Conservation (phyloP, 208 protist genomes). For the Leishmania turanica region DNA sequence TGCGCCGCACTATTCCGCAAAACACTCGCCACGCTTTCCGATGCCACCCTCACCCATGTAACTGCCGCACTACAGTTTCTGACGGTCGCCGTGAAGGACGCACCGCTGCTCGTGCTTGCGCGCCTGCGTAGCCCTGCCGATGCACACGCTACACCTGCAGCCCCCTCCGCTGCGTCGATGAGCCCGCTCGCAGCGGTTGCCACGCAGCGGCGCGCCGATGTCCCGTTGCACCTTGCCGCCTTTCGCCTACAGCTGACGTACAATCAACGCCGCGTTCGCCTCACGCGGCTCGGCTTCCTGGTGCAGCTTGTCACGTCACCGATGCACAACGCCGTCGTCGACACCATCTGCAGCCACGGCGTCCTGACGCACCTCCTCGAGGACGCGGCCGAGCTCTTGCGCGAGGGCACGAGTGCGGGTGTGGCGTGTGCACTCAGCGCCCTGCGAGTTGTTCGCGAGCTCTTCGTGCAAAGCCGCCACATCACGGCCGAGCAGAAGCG, state of each 20-base stretch:
- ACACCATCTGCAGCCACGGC: slow-evolving; percentile 67
- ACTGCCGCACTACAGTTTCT: slow-evolving; percentile 74
- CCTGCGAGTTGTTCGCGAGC: slow-evolving; percentile 61
- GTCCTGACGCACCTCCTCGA: slow-evolving; percentile 84
- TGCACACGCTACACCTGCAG: neutral
- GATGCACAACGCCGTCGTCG: slow-evolving; percentile 39
- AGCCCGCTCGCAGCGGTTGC: neutral
- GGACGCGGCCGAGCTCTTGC: slow-evolving; percentile 84
- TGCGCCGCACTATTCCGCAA: slow-evolving; percentile 51
- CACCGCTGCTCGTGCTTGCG: slow-evolving; percentile 70
- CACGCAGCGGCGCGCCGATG: slow-evolving; percentile 22
- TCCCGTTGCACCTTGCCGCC: slow-evolving; percentile 72
- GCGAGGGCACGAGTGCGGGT: slow-evolving; percentile 72
- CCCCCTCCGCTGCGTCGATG: neutral
- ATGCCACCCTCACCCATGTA: slow-evolving; percentile 42
- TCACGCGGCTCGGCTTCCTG: slow-evolving; percentile 62
- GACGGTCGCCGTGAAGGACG: slow-evolving; percentile 45
- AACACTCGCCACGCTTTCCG: slow-evolving; percentile 52
- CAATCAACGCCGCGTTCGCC: slow-evolving; percentile 74
- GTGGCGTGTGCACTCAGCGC: slow-evolving; percentile 44
- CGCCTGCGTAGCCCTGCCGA: slow-evolving; percentile 55
- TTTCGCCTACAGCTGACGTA: slow-evolving; percentile 85
- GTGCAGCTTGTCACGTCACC: slow-evolving; percentile 63
- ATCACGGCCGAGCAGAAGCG: slow-evolving; percentile 64
- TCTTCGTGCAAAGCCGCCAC: slow-evolving; percentile 57